Conservation (phyloP, 306 rosid genomes). For the Albizia julibrissin region DNA sequence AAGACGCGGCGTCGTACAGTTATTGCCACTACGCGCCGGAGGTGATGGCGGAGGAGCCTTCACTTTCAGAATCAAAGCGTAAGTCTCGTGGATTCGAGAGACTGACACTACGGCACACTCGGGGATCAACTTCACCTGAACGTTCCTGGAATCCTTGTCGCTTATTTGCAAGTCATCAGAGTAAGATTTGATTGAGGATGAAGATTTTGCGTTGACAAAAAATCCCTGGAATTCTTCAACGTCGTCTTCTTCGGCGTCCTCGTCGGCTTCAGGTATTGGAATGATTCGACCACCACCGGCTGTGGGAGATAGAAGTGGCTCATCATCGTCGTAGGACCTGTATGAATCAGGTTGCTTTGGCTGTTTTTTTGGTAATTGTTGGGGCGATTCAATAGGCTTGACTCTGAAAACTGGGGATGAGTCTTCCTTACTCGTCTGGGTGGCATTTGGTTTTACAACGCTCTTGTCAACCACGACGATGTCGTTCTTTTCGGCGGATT, state of each 20-base stretch:
- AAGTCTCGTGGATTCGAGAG: constrained; percentile 54
- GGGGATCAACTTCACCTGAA: constrained; percentile 69
- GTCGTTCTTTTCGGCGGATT: constrained; percentile 31
- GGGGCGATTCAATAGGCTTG: constrained; percentile 17
- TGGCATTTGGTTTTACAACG: constrained; percentile 27
- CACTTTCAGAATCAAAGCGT: constrained; percentile 66
- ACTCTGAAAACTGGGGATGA: constrained; percentile 38
- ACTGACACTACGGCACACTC: constrained; percentile 69
- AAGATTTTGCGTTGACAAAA: constrained; percentile 61
- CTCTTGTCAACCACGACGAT: background rate
- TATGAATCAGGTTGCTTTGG: constrained; percentile 34
- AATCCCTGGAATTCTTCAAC: constrained; percentile 81
- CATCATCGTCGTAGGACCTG: constrained; percentile 72
- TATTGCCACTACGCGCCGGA: constrained; percentile 16
- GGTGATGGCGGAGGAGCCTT: constrained; percentile 55
- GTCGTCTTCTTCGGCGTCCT: constrained; percentile 51
- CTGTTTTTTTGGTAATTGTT: background rate
- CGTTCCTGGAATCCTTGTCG: constrained; percentile 50
- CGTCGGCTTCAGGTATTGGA: constrained; percentile 76
- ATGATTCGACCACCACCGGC: constrained; percentile 52
- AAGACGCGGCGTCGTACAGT: constrained; percentile 19
- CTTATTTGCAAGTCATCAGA: constrained; percentile 35
- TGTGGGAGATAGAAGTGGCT: constrained; percentile 60
- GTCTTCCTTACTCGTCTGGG: constrained; percentile 10
- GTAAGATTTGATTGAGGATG: constrained; percentile 46